Percentiles rank a stretch among this genome's conserved stretches.
phyloP scores from a whole-genome alignment of 306 rosid species.

The Lupinus albus region DNA sequence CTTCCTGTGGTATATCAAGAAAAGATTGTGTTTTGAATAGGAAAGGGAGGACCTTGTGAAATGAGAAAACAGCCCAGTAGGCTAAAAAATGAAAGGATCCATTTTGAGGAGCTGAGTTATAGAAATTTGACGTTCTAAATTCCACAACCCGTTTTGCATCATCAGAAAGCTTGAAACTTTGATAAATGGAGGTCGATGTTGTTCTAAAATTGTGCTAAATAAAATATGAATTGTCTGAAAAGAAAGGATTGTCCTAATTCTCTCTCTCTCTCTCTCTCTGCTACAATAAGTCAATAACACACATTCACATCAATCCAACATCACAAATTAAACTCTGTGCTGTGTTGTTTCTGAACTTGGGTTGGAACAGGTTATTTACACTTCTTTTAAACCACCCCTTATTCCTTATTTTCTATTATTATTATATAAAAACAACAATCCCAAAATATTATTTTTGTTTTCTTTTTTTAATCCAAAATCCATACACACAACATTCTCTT shows the following conservation, averaged over 20 bases:
- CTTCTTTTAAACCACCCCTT: no score
- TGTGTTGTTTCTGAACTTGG: no score
- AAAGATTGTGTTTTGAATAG: slow-evolving; percentile 34
- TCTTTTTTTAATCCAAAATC: no score
- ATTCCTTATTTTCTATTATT: no score
- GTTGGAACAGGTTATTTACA: no score
- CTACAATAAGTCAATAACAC: no score
- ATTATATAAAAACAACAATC: no score
- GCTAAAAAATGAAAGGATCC: slow-evolving; percentile 54
- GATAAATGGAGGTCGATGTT: slow-evolving; percentile 35
- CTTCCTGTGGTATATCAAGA: slow-evolving; percentile 60
- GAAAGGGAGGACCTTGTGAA: slow-evolving; percentile 46
- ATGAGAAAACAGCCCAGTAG: slow-evolving; percentile 42
- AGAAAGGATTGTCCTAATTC: not conserved
- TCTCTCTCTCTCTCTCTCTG: no score
- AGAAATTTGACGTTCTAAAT: slow-evolving; percentile 34
- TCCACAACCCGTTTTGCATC: slow-evolving; percentile 27
- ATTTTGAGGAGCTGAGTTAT: slow-evolving; percentile 42
- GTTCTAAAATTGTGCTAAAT: slow-evolving; percentile 34
- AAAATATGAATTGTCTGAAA: not conserved
- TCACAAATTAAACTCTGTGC: no score
- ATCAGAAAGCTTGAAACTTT: slow-evolving; percentile 36
- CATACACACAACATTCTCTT: no score
- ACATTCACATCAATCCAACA: no score
- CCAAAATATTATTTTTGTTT: no score